These are phyloP conservation scores for Mesembryanthemum crystallinum DNA, from an alignment of 148 eudicot genomes.

Conservation along the genomic window DNA sequence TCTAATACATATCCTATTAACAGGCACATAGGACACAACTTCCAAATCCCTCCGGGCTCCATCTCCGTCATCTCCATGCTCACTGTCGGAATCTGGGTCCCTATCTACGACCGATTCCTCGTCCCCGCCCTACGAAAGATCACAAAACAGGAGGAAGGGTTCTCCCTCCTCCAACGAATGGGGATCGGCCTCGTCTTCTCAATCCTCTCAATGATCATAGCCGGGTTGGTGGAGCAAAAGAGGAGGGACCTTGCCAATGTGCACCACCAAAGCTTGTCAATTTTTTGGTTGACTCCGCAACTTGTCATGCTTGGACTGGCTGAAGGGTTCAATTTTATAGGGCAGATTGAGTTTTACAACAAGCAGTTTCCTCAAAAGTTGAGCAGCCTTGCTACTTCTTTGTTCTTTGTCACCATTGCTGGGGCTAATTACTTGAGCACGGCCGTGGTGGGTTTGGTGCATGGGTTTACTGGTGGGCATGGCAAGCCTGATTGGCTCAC, in stretches of 20 bases:
- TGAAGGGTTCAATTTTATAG: slow-evolving; percentile 68
- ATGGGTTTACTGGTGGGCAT: slow-evolving; percentile 35
- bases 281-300: slow-evolving; percentile 66
- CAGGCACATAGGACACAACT: slow-evolving; percentile 47
- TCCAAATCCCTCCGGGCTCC: slow-evolving; percentile 67
- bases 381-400: slow-evolving; percentile 63
- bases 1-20: no score
- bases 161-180: slow-evolving; percentile 65
- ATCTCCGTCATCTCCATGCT: slow-evolving; percentile 52
- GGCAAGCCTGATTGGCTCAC: slow-evolving; percentile 66
- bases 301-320: slow-evolving; percentile 56
- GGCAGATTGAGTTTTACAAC: slow-evolving; percentile 74
- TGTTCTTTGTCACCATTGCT: slow-evolving; percentile 50
- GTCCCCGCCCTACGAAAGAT: slow-evolving; percentile 49
- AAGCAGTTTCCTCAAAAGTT: slow-evolving; percentile 73
- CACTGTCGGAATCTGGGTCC: slow-evolving; percentile 52
- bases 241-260: slow-evolving; percentile 42
- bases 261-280: slow-evolving; percentile 32
- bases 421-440: slow-evolving; percentile 62
- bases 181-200: slow-evolving; percentile 58
- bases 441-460: slow-evolving; percentile 49
- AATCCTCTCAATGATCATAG: slow-evolving; percentile 50
- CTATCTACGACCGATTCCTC: slow-evolving; percentile 54
- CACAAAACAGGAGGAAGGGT: slow-evolving; percentile 57
- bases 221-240: slow-evolving; percentile 57